phyloP scores from a whole-genome alignment of 768 basidiomycete species.

The Rhodotorula graminis region DNA sequence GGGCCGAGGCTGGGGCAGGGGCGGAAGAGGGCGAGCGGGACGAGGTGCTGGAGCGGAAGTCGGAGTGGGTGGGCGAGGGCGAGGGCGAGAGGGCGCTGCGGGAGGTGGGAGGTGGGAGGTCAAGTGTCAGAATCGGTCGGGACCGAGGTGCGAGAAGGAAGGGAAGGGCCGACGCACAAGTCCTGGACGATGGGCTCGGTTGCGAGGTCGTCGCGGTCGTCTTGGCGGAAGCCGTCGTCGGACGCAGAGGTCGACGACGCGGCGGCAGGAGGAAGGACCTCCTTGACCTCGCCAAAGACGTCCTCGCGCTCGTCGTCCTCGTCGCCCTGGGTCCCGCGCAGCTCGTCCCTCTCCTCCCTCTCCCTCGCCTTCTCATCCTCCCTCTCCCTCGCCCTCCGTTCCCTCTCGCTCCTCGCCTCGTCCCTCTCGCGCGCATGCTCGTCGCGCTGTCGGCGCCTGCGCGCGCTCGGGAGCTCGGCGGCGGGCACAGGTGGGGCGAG shows the following conservation, averaged over 20 bases:
- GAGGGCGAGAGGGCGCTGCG: too few species aligned
- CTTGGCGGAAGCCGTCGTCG: not conserved
- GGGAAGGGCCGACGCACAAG: not conserved
- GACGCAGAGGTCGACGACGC: too few species aligned
- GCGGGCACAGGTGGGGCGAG: not conserved
- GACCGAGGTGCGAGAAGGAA: not conserved
- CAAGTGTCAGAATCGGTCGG: not conserved
- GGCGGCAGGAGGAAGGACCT: too few species aligned
- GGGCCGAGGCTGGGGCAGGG: too few species aligned
- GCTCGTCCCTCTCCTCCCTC: not conserved
- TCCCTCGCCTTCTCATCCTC: not conserved
- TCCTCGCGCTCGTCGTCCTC: not conserved
- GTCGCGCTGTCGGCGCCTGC: not conserved
- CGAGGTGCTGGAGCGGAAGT: too few species aligned
- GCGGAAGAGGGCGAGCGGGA: too few species aligned
- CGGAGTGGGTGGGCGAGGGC: too few species aligned
- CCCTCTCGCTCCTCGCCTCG: not conserved
- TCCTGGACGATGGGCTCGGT: not conserved
- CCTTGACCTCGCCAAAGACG: not conserved
- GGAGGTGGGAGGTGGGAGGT: too few species aligned
- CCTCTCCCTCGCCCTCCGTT: not conserved
- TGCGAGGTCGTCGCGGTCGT: not conserved
- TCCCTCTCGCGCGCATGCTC: not conserved
- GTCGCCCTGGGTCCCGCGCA: too few species aligned
- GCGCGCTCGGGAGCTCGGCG: not conserved